A percentile compares a stretch with the other conserved stretches of the same genome.
These are phyloP conservation scores for Thalassiosira hispida DNA, from an alignment of 352 stramenopile genomes.

Conservation along the genomic window DNA sequence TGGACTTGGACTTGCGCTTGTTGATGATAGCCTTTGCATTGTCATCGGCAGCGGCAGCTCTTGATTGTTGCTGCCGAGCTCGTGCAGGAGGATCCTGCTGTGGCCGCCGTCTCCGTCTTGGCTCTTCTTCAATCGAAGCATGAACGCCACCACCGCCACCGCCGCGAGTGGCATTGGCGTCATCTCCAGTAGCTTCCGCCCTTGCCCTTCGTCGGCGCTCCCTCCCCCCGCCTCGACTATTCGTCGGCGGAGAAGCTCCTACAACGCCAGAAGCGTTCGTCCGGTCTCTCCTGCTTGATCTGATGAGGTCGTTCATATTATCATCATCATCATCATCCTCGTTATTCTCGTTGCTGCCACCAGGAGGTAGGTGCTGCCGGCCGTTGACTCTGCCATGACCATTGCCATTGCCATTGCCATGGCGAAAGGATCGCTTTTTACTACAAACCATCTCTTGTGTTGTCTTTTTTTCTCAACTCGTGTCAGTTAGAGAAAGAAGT, in stretches of 20 bases:
- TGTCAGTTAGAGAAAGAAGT: no score
- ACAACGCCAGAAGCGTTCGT: not conserved
- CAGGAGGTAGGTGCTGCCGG: no score
- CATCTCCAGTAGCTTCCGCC: not conserved
- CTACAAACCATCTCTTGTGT: no score
- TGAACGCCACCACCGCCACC: not conserved
- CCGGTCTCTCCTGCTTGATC: no score
- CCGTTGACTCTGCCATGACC: no score
- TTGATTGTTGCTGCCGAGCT: not conserved
- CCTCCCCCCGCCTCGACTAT: not conserved
- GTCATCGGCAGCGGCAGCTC: not conserved
- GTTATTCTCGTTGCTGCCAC: no score
- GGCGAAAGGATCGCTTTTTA: no score
- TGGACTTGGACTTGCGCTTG: not conserved
- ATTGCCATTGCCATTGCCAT: no score
- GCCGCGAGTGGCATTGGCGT: not conserved
- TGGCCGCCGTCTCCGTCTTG: not conserved
- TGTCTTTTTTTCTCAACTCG: no score
- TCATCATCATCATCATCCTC: no score
- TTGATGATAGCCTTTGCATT: not conserved
- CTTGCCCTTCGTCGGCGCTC: not conserved
- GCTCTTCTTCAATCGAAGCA: not conserved
- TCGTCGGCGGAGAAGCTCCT: not conserved
- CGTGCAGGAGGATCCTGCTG: not conserved
- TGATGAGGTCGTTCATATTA: no score